Conservation (phyloP, 169 alveolate genomes). For the Amoebophrya sp. region DNA sequence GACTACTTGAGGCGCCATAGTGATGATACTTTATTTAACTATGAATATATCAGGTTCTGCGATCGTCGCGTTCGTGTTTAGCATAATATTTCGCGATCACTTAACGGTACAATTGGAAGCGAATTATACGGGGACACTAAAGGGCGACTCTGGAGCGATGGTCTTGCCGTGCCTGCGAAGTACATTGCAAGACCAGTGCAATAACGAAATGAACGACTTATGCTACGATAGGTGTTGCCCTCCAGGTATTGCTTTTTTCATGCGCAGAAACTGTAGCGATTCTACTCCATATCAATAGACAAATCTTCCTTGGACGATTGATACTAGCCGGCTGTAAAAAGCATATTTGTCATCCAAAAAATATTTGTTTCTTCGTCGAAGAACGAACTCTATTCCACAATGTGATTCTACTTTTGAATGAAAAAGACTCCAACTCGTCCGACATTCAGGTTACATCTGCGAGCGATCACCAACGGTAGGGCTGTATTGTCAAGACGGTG, state of each 20-base stretch:
- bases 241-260: slow-evolving; percentile 1
- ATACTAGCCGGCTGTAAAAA: too few relatives aligned
- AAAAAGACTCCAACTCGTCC: background rate
- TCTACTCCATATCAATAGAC: background rate
- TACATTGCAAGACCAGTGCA: background rate
- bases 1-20: too few relatives aligned
- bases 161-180: background rate
- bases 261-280: background rate
- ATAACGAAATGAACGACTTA: background rate
- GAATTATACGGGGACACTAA: background rate
- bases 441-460: background rate
- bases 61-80: background rate
- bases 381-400: too few relatives aligned
- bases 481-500: background rate
- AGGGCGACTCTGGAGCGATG: background rate
- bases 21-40: too few relatives aligned
- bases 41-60: background rate
- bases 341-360: too few relatives aligned
- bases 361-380: too few relatives aligned
- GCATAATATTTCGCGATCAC: background rate
- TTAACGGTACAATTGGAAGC: background rate
- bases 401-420: background rate
- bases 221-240: slow-evolving; percentile 6
- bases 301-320: background rate
- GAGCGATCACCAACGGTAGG: background rate